Evolutionary conservation across 345 rosid genomes (phyloP).

Genomic region (Boechera stricta): DNA sequence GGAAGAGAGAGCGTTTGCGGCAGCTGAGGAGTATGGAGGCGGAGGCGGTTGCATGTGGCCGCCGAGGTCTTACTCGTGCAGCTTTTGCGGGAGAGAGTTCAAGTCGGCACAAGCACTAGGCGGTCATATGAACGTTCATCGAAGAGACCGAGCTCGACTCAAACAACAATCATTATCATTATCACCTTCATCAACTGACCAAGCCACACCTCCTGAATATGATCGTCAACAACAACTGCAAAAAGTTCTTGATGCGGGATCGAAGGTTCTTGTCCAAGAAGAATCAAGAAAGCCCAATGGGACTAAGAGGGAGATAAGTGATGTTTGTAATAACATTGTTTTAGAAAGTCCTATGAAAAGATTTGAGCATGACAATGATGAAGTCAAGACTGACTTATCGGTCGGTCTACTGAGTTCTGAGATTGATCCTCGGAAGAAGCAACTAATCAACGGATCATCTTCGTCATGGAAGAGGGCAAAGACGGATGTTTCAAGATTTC

Average conservation of each 20-base stretch:
- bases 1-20: conserved; percentile 65
- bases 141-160: conserved; percentile 56
- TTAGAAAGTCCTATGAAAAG: conserved; percentile 17
- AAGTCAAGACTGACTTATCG: conserved; percentile 41
- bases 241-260: conserved; percentile 24
- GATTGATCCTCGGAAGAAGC: conserved; percentile 23
- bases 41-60: conserved; percentile 53
- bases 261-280: conserved; percentile 27
- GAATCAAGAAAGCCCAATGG: conserved; percentile 28
- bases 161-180: conserved; percentile 40
- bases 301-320: conserved; percentile 38
- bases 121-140: conserved; percentile 63
- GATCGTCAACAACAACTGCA: conserved; percentile 14
- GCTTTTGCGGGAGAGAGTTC: conserved; percentile 59
- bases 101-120: conserved; percentile 65
- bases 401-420: conserved; percentile 38
- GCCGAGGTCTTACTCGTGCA: conserved; percentile 55
- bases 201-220: conserved; percentile 1
- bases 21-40: conserved; percentile 60
- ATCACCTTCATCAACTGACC: conserved; percentile 46
- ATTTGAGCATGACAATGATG: conserved; percentile 11
- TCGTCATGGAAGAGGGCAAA: conserved; percentile 33
- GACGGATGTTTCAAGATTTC: conserved; percentile 38
- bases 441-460: conserved; percentile 13
- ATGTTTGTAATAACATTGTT: conserved; percentile 4